Conservation (phyloP, 352 stramenopile genomes). For the Phytophthora hibernalis region DNA sequence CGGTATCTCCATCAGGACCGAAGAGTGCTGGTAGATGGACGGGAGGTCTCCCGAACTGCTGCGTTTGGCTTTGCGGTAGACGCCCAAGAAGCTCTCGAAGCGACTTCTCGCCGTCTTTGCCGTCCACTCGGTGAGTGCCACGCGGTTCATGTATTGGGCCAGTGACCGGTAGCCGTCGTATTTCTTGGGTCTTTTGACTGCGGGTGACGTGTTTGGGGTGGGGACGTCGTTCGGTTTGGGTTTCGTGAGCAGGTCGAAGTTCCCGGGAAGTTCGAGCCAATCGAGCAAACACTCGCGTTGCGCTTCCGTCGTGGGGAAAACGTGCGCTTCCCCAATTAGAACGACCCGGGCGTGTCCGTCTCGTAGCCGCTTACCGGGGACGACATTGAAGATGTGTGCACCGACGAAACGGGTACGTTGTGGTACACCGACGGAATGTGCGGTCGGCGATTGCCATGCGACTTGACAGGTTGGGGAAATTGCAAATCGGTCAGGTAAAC, state of each 20-base stretch:
- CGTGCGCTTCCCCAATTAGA: conserved; percentile 41
- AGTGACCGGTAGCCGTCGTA: conserved; percentile 60
- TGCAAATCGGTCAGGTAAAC: too few species aligned
- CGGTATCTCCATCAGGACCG: background rate
- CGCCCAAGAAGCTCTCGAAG: conserved; percentile 63
- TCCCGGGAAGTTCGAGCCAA: conserved; percentile 57
- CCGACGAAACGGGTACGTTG: conserved; percentile 5
- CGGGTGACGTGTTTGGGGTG: background rate
- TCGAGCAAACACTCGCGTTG: conserved; percentile 60
- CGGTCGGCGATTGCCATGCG: background rate
- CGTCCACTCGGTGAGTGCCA: conserved; percentile 46
- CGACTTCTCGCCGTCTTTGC: conserved; percentile 60
- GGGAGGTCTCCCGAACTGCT: conserved; percentile 14
- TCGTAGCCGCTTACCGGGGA: conserved; percentile 29
- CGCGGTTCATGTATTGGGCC: conserved; percentile 57
- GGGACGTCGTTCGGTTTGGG: background rate
- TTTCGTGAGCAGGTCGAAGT: conserved; percentile 56
- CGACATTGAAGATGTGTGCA: conserved; percentile 35
- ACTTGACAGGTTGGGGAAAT: too few species aligned
- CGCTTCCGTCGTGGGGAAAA: conserved; percentile 57
- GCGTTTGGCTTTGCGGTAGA: conserved; percentile 47
- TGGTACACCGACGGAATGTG: conserved; percentile 22
- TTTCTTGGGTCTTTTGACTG: conserved; percentile 52
- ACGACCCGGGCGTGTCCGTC: conserved; percentile 19
- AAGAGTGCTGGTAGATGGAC: conserved; percentile 26